A percentile compares a stretch with the other conserved stretches of the same genome.
Conservation (phyloP, 2,329 filamentous ascomycete genomes). For the Lanzia echinophila region DNA sequence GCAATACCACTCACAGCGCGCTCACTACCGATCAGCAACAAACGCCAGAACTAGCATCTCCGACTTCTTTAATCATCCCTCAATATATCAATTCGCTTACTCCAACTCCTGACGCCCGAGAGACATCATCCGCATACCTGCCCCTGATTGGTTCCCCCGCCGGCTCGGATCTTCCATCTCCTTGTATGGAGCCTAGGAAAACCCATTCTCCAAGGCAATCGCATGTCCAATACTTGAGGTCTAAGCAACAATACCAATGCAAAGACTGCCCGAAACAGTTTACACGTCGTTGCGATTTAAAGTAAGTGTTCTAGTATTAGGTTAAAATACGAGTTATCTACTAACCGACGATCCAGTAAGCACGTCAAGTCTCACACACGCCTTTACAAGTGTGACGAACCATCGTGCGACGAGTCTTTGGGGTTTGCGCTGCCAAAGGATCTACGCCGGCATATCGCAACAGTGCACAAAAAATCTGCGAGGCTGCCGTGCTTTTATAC, state of each 20-base stretch:
- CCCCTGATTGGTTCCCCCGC: too few species aligned
- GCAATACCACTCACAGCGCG: too few species aligned
- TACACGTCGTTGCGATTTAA: not conserved
- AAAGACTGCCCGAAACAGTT: not conserved
- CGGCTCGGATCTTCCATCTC: too few species aligned
- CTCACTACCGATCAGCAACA: too few species aligned
- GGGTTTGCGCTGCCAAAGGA: not conserved
- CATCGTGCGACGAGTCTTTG: not conserved
- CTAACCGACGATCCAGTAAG: not conserved
- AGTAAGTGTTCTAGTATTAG: not conserved
- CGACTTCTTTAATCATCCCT: too few species aligned
- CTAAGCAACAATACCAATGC: not conserved
- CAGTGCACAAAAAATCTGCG: not conserved
- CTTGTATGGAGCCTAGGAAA: too few species aligned
- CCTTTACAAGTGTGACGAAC: not conserved
- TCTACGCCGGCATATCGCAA: not conserved
- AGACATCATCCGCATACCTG: too few species aligned
- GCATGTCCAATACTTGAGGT: not conserved
- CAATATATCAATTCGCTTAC: too few species aligned
- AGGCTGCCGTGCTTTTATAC: not conserved
- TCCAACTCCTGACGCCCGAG: too few species aligned
- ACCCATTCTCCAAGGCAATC: too few species aligned
- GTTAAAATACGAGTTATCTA: not conserved
- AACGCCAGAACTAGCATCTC: too few species aligned
- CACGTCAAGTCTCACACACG: not conserved